A percentile compares a stretch with the other conserved stretches of the same genome.
Evolutionary conservation across 768 basidiomycete species (phyloP).

Genomic region (Xerocomus spinulosus): DNA sequence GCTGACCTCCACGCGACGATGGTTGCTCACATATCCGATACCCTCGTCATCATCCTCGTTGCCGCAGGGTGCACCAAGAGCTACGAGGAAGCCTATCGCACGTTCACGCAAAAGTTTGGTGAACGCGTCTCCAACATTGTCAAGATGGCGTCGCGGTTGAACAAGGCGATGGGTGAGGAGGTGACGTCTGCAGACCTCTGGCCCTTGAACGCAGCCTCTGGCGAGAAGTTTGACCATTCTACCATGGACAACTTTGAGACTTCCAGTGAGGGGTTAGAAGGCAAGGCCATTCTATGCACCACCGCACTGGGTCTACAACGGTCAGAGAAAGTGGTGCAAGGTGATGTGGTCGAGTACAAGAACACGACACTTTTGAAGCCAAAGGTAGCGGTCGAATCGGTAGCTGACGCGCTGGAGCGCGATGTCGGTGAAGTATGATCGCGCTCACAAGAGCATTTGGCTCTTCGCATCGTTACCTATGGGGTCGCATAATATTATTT

Average conservation of each 20-base stretch:
- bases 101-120: constrained; percentile 32
- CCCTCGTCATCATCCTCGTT: constrained; percentile 40
- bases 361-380: constrained; percentile 48
- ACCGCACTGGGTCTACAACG: constrained; percentile 50
- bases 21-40: constrained; percentile 43
- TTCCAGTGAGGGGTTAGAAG: constrained; percentile 5
- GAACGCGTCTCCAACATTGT: constrained; percentile 34
- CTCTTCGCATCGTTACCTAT: constrained; percentile 8
- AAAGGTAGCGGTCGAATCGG: constrained; percentile 45
- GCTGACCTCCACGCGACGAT: constrained; percentile 32
- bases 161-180: constrained; percentile 54
- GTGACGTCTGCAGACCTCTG: constrained; percentile 56
- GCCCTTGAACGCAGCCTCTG: constrained; percentile 42
- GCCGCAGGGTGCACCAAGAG: constrained; percentile 36
- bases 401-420: constrained; percentile 28
- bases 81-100: constrained; percentile 30
- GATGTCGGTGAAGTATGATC: constrained; percentile 17
- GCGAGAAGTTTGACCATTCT: constrained; percentile 35
- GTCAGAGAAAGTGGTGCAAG: constrained; percentile 34
- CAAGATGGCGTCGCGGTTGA: constrained; percentile 28
- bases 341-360: constrained; percentile 44
- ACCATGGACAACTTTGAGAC: constrained; percentile 47
- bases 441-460: background rate
- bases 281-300: constrained; percentile 45
- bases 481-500: constrained; percentile 27